Evolutionary conservation across 495 filamentous ascomycete genomes (phyloP).

Genomic region (Penicillium atrosanguineum): DNA sequence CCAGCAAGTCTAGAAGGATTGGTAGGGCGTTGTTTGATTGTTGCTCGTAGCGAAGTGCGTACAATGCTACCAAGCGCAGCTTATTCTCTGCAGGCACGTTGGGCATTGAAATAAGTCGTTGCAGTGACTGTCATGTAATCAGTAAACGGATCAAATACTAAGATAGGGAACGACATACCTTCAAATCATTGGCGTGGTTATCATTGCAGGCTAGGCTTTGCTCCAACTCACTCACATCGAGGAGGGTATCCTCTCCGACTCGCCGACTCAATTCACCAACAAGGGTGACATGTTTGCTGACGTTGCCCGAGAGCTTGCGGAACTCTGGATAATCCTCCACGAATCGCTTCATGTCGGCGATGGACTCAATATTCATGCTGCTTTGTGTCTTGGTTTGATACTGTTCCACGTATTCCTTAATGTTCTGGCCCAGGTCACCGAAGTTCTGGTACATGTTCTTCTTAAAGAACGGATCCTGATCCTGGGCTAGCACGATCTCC

Average conservation of each 20-base stretch:
- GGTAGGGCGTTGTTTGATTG: conserved; percentile 76
- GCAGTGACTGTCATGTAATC: conserved; percentile 61
- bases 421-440: conserved; percentile 93
- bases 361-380: conserved; percentile 92
- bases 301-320: conserved; percentile 91
- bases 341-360: conserved; percentile 97
- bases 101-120: conserved; percentile 75
- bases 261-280: conserved; percentile 88
- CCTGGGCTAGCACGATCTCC: conserved; percentile 94
- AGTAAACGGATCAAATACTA: neutral
- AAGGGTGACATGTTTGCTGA: conserved; percentile 96
- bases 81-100: conserved; percentile 75
- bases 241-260: conserved; percentile 76
- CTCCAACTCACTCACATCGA: conserved; percentile 95
- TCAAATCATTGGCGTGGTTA: conserved; percentile 83
- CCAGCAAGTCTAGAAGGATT: conserved; percentile 79
- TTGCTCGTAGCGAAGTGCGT: conserved; percentile 87
- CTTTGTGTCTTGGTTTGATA: conserved; percentile 94
- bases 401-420: conserved; percentile 97
- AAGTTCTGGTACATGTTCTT: conserved; percentile 99
- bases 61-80: conserved; percentile 82
- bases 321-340: conserved; percentile 99
- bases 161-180: conserved; percentile 50
- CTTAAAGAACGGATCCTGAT: conserved; percentile 99
- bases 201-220: conserved; percentile 97